Evolutionary conservation across 352 stramenopile genomes (phyloP).

Genomic region (Phytophthora pinifolia): DNA sequence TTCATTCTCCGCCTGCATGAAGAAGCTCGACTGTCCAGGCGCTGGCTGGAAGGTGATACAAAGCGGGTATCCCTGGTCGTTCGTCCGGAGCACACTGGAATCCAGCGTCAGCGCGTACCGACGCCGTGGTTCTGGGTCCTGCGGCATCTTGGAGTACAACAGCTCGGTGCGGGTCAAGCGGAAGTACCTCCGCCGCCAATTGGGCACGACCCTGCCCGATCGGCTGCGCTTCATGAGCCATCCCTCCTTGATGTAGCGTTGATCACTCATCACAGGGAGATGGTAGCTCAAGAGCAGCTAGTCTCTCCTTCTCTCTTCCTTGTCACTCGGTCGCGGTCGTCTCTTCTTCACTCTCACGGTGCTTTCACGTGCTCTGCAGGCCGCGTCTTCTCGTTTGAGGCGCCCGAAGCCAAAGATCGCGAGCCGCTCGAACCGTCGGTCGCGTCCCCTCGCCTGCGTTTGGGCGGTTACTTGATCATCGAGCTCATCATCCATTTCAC

Average conservation of each 20-base stretch:
- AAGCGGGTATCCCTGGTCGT: conserved; percentile 60
- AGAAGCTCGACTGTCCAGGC: conserved; percentile 44
- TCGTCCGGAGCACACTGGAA: conserved; percentile 52
- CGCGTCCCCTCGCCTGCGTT: conserved; percentile 1
- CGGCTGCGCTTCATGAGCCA: conserved; percentile 72
- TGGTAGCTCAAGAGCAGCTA: conserved; percentile 1
- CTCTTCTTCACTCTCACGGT: conserved; percentile 1
- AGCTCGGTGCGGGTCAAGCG: conserved; percentile 61
- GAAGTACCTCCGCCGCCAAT: conserved; percentile 72
- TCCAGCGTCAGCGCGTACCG: conserved; percentile 55
- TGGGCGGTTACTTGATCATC: conserved; percentile 4
- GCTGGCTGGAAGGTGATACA: conserved; percentile 63
- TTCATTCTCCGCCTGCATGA: conserved; percentile 66
- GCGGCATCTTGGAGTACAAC: conserved; percentile 50
- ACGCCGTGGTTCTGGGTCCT: conserved; percentile 37
- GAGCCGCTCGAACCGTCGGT: conserved; percentile 17
- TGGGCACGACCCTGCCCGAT: conserved; percentile 33
- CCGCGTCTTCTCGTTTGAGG: conserved; percentile 18
- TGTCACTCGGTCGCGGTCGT: neutral
- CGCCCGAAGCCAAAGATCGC: conserved; percentile 12
- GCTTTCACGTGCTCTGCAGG: conserved; percentile 6
- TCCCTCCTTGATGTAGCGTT: conserved; percentile 65
- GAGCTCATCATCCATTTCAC: neutral
- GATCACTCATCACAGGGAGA: conserved; percentile 25
- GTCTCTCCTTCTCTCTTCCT: neutral